Conservation (phyloP, 2,329 filamentous ascomycete species). For the Scytalidium lignicola region DNA sequence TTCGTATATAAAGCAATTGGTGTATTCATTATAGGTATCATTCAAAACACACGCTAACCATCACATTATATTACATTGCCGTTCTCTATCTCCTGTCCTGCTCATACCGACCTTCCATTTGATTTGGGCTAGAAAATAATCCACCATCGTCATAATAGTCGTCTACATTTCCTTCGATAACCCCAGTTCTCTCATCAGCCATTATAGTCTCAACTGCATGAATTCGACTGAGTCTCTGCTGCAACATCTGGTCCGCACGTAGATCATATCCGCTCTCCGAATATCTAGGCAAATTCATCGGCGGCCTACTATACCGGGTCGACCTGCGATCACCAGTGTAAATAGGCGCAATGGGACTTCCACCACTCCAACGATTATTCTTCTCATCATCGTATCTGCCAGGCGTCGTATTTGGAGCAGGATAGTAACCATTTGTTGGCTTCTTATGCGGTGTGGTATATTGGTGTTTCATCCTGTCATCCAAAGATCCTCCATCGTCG, state of each 20-base stretch:
- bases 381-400: not conserved
- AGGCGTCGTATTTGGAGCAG: not conserved
- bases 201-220: not conserved
- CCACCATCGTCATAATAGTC: not conserved
- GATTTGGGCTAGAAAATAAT: not conserved
- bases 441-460: no score
- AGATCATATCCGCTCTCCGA: not conserved
- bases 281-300: not conserved
- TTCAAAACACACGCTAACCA: not conserved
- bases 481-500: not conserved
- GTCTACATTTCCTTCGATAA: not conserved
- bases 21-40: no score
- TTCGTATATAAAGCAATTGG: no score
- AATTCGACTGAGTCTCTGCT: not conserved
- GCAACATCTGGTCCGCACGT: not conserved
- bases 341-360: not conserved
- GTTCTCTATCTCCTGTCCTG: not conserved
- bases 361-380: not conserved
- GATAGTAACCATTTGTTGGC: not conserved
- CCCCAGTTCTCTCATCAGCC: not conserved
- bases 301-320: not conserved
- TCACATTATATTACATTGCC: not conserved
- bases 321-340: not conserved
- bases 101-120: not conserved
- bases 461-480: no score